These are phyloP conservation scores for Colletotrichum siamense DNA, from an alignment of 2,329 filamentous ascomycete genomes.

Conservation along the genomic window DNA sequence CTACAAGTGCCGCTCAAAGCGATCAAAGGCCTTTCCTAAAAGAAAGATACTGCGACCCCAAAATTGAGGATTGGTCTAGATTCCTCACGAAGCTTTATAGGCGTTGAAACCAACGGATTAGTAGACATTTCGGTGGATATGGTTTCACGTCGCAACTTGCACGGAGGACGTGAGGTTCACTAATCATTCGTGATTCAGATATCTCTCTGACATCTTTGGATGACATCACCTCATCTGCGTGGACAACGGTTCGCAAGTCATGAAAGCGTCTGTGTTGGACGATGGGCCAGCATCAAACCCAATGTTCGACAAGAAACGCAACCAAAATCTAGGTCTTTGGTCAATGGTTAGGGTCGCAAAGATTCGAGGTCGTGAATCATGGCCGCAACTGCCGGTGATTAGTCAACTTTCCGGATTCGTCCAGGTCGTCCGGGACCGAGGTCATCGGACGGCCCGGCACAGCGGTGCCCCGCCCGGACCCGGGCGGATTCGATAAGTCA, in stretches of 20 bases:
- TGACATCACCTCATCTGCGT: background rate
- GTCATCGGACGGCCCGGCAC: background rate
- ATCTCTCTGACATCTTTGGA: background rate
- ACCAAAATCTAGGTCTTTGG: background rate
- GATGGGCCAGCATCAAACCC: background rate
- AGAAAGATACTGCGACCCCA: too few relatives aligned
- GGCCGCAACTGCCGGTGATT: background rate
- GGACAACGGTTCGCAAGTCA: background rate
- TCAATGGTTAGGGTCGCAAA: background rate
- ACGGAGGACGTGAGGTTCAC: background rate
- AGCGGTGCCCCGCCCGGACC: background rate
- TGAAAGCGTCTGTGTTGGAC: background rate
- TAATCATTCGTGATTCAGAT: background rate
- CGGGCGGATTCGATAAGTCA: background rate
- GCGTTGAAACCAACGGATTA: too few relatives aligned
- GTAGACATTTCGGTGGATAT: too few relatives aligned
- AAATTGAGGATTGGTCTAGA: too few relatives aligned
- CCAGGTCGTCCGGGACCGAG: background rate
- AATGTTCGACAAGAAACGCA: background rate
- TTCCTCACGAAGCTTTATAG: too few relatives aligned
- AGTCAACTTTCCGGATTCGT: background rate
- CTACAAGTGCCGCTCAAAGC: too few relatives aligned
- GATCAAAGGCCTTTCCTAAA: too few relatives aligned
- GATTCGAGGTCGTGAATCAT: background rate
- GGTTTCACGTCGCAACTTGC: background rate